Conservation (phyloP, 148 eudicot genomes). For the Spergularia bocconei region DNA sequence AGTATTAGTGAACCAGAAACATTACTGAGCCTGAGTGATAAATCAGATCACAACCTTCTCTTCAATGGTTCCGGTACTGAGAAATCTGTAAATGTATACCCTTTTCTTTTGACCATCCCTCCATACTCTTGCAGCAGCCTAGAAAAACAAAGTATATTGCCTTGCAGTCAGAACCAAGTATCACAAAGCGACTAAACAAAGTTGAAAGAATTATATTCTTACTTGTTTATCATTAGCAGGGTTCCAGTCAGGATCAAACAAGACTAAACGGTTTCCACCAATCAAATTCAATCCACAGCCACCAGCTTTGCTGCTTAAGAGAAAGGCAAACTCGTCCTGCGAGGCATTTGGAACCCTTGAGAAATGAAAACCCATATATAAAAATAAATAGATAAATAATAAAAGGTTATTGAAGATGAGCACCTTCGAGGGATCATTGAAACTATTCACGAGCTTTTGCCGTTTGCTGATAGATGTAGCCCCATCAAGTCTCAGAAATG, state of each 20-base stretch:
- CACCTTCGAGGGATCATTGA: slow-evolving; percentile 94
- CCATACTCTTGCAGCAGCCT: slow-evolving; percentile 99
- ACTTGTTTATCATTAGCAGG: slow-evolving; percentile 99
- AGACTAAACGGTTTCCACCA: slow-evolving; percentile 93
- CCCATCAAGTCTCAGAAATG: slow-evolving; percentile 91
- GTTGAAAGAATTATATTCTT: slow-evolving; percentile 14
- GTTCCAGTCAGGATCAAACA: slow-evolving; percentile 99
- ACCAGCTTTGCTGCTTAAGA: slow-evolving; percentile 99
- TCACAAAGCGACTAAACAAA: slow-evolving; percentile 9
- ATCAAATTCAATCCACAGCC: slow-evolving; percentile 99
- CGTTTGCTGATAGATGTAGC: slow-evolving; percentile 86
- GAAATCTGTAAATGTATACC: slow-evolving; percentile 90
- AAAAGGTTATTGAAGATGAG: slow-evolving; percentile 6
- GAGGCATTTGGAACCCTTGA: slow-evolving; percentile 22
- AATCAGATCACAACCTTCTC: slow-evolving; percentile 64
- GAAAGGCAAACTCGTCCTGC: slow-evolving; percentile 99
- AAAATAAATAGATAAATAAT: background rate
- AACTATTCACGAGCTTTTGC: slow-evolving; percentile 89
- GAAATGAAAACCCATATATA: slow-evolving; percentile 1
- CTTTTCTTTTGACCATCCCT: slow-evolving; percentile 99
- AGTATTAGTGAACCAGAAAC: background rate
- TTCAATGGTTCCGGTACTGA: slow-evolving; percentile 96
- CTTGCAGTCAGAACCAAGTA: slow-evolving; percentile 2
- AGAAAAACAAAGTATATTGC: slow-evolving; percentile 21
- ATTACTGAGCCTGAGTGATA: background rate